Base-by-base conservation (phyloP, 371 early-diverging fungal genomes). In the Scutellospora calospora region DNA sequence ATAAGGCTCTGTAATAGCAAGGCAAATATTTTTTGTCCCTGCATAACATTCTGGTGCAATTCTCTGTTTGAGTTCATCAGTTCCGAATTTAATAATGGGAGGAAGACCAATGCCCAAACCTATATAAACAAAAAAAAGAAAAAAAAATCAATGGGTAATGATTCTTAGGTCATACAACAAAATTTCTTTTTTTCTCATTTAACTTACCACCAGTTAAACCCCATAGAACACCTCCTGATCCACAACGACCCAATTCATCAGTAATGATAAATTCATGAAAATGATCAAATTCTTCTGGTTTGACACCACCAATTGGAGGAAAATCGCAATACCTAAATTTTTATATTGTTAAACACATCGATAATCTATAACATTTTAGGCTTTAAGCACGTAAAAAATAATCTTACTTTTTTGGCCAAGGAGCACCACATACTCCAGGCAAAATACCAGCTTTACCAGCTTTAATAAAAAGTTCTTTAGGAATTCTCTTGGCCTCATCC, bases 151-250 rank as follows among this genome's bases (percentile, higher is more conserved):
- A 31, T 18, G 5, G 12, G 20, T 27, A 25, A 29, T 59, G 16
- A 59, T 29, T 62, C n/a, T 29, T 1, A 62, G n/a, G 8, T 3
- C 0, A 62, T 29, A 62, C 31, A 16, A 31, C n/a, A n/a, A 22
- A 20, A 22, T 0, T 20, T 59, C 6, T 12, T 62, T 29, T 62
- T 29, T 62, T 31, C 4, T 25, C 5, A 31, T 12, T 31, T 31
- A 14, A 76, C 35, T 27, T 77, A 77, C 78, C 95, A 78, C 96
- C 96, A 71, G 88, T 86, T 27, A 97, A 80, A 82, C 93, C 95
- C 96, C 96, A 96, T 33, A 95, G 85, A 27, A 94, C 91, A 86
- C 96, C 96, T 41, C 95, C 96, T 9, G 94, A 93, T 16, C 95
- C 96, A 80, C 93, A 94, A 63, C 97, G 93, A 38, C 93, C 88